These are phyloP conservation scores for Cladosporium halotolerans DNA, from an alignment of 2,329 filamentous ascomycete species.

Conservation along the genomic window DNA sequence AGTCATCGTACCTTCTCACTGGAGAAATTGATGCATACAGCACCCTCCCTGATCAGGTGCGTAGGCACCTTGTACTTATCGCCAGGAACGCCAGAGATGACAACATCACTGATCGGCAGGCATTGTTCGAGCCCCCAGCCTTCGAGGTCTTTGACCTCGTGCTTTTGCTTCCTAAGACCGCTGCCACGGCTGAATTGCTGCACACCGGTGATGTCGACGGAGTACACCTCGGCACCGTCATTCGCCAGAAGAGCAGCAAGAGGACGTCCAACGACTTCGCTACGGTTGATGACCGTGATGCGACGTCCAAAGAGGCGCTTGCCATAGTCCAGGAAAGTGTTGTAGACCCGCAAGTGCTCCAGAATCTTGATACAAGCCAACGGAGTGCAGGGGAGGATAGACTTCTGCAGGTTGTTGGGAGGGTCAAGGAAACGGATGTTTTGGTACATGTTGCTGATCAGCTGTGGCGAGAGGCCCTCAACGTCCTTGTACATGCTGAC, in stretches of 20 bases:
- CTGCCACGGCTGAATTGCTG: constrained; percentile 87
- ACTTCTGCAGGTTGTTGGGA: constrained; percentile 72
- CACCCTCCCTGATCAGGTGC: constrained; percentile 75
- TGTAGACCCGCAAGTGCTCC: constrained; percentile 93
- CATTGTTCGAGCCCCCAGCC: constrained; percentile 75
- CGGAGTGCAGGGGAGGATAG: constrained; percentile 89
- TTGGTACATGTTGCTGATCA: constrained; percentile 99
- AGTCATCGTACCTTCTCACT: constrained; percentile 61
- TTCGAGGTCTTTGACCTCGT: constrained; percentile 79
- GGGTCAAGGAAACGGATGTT: constrained; percentile 91
- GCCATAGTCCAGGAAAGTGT: constrained; percentile 84
- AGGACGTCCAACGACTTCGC: constrained; percentile 89
- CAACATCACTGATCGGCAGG: constrained; percentile 81
- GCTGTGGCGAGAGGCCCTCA: constrained; percentile 85
- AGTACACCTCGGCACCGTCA: constrained; percentile 92
- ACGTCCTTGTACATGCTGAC: constrained; percentile 89
- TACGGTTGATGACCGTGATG: constrained; percentile 93
- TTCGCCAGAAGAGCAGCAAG: constrained; percentile 90
- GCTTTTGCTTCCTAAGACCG: constrained; percentile 76
- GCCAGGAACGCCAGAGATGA: constrained; percentile 86
- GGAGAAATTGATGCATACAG: constrained; percentile 98
- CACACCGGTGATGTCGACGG: constrained; percentile 83
- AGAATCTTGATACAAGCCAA: constrained; percentile 95
- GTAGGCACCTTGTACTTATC: constrained; percentile 87
- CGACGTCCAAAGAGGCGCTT: constrained; percentile 91